Evolutionary conservation across 2,329 filamentous ascomycete genomes (phyloP).

Genomic region (Neopestalotiopsis rosae): DNA sequence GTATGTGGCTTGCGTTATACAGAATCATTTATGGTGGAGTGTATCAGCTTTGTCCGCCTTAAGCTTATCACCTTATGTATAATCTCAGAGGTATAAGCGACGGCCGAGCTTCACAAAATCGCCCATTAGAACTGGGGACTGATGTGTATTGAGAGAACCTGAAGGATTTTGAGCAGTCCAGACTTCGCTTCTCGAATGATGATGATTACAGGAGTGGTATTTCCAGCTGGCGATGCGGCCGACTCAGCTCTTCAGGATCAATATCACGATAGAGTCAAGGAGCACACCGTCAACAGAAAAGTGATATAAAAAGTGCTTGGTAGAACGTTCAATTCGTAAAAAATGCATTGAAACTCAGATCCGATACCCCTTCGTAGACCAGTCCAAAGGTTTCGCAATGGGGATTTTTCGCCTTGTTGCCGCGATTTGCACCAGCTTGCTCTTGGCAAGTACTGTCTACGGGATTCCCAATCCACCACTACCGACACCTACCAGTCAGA

Average conservation of each 20-base stretch:
- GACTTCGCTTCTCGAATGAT: too few relatives aligned
- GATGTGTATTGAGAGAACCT: not conserved
- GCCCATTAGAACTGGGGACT: not conserved
- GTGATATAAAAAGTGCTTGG: not conserved
- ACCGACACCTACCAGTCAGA: not conserved
- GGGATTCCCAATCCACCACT: not conserved
- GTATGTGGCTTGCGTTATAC: too few relatives aligned
- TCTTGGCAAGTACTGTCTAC: not conserved
- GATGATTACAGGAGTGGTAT: not conserved
- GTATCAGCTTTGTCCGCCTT: too few relatives aligned
- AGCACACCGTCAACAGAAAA: not conserved
- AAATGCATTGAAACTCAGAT: not conserved
- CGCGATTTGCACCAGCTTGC: not conserved
- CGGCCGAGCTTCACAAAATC: not conserved
- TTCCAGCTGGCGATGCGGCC: not conserved
- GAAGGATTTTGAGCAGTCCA: not conserved
- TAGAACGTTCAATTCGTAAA: not conserved
- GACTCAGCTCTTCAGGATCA: not conserved
- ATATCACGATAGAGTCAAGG: not conserved
- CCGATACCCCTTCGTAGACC: not conserved
- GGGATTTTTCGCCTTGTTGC: not conserved
- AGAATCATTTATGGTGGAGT: too few relatives aligned
- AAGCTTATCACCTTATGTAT: not conserved
- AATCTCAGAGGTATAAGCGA: not conserved
- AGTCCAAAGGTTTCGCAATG: not conserved